Evolutionary conservation across 495 filamentous ascomycete genomes (phyloP).

Genomic region (Xylaria telfairii): DNA sequence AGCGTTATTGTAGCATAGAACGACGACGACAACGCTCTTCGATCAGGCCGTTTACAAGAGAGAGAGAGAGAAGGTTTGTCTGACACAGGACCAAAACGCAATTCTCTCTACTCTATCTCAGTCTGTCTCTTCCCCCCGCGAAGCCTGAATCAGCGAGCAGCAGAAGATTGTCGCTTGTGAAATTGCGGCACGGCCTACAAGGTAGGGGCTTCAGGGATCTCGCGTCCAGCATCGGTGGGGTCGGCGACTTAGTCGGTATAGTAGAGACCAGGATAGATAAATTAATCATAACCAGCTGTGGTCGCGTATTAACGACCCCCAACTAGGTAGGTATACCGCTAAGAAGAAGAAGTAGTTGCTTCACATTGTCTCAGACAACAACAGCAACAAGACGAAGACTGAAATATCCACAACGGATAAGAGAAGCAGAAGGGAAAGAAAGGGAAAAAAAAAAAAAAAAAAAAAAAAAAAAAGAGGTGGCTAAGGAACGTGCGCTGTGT

Average conservation of each 20-base stretch:
- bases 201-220: conserved; percentile 16
- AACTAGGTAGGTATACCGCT: background rate
- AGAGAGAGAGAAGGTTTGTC: background rate
- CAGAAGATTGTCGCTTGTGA: conserved; percentile 9
- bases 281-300: background rate
- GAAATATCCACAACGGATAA: background rate
- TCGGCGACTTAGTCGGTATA: background rate
- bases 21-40: background rate
- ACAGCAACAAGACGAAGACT: background rate
- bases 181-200: conserved; percentile 18
- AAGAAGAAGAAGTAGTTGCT: background rate
- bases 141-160: background rate
- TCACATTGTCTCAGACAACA: conserved; percentile 13
- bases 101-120: background rate
- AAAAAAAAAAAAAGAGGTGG: conserved; percentile 10
- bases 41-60: background rate
- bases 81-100: background rate
- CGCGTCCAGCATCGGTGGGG: conserved; percentile 20
- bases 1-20: too few species aligned
- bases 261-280: background rate
- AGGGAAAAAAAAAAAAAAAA: background rate
- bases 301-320: conserved; percentile 1
- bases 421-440: background rate
- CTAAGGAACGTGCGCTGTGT: conserved; percentile 1
- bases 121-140: background rate